Base-by-base conservation (phyloP, 73 alveolate genomes). In the Paramecium sonneborni region DNA sequence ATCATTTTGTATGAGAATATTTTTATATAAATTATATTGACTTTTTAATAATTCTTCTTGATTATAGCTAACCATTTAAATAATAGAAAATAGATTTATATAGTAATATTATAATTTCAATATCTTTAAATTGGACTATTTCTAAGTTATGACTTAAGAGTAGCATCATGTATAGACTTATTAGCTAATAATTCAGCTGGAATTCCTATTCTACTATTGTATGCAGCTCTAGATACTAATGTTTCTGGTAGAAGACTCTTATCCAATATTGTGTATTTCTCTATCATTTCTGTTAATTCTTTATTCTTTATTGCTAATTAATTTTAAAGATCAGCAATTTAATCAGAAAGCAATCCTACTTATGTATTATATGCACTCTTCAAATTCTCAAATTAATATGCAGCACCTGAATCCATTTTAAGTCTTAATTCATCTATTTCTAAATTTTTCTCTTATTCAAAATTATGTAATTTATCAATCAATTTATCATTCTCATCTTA, bases 401-500 rank as follows among this genome's bases (percentile, higher is more conserved):
- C 90, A n/a, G 90, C 90, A 24, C 90, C 90, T 30, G 90, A 79
- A 46, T 79, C 90, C 90, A 79, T 79, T 46, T 79, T 79, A 30
- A 41, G 41, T 79, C 90, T 79, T 44, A 79, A 79, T 79, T 79
- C 90, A 41, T 79, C 90, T 0, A 79, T 79, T 39, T 79, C 90
- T 44, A 79, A 44, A 79, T 79, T 79, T 24, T 44, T 79, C 15
- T 79, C 90, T 46, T 46, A 38, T 39, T 79, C 90, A 34, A 41
- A 41, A 21, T 37, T 18, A 11, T 79, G 55, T 79, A 79, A 30
- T 46, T 44, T 79, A 4, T 79, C 90, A 4, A 44, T 39, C 18
- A 79, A 46, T 43, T 62, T 38, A 20, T 79, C 90, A 79, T 79
- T 79, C 8, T 79, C 90, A 41, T 79, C 90, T 79, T 79, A 8